These are phyloP conservation scores for Huntiella moniliformis DNA, from an alignment of 2,329 filamentous ascomycete genomes.

Conservation along the genomic window DNA sequence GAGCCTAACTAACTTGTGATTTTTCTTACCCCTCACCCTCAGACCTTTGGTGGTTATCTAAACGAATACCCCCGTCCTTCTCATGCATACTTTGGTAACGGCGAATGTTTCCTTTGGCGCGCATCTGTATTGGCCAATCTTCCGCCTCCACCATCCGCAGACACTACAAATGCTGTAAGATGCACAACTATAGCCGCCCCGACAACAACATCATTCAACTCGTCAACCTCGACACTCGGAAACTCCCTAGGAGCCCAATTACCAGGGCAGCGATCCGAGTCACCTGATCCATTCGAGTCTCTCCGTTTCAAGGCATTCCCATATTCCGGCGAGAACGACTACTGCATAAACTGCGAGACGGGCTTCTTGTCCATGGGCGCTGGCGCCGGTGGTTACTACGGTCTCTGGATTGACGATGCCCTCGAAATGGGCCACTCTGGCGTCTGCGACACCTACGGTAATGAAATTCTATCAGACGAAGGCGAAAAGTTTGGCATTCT, in stretches of 20 bases:
- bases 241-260: too few species aligned
- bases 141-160: constrained; percentile 31
- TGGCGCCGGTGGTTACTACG: constrained; percentile 64
- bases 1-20: background rate
- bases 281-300: constrained; percentile 29
- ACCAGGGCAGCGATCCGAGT: constrained; percentile 11
- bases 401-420: constrained; percentile 77
- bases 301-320: constrained; percentile 96
- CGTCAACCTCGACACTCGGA: constrained; percentile 13
- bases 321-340: constrained; percentile 90
- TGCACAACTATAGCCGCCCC: constrained; percentile 22
- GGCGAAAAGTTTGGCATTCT: constrained; percentile 81
- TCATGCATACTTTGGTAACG: constrained; percentile 81
- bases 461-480: constrained; percentile 82
- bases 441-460: constrained; percentile 78
- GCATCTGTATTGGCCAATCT: constrained; percentile 38
- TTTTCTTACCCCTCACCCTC: background rate
- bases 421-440: constrained; percentile 72
- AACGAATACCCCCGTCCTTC: constrained; percentile 70
- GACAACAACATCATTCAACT: constrained; percentile 13
- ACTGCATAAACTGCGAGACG: constrained; percentile 82
- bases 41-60: constrained; percentile 84
- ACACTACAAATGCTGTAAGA: constrained; percentile 29
- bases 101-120: constrained; percentile 67
- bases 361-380: constrained; percentile 75